These are phyloP conservation scores for Jatropha curcas DNA, from an alignment of 345 rosid species.

Conservation along the genomic window DNA sequence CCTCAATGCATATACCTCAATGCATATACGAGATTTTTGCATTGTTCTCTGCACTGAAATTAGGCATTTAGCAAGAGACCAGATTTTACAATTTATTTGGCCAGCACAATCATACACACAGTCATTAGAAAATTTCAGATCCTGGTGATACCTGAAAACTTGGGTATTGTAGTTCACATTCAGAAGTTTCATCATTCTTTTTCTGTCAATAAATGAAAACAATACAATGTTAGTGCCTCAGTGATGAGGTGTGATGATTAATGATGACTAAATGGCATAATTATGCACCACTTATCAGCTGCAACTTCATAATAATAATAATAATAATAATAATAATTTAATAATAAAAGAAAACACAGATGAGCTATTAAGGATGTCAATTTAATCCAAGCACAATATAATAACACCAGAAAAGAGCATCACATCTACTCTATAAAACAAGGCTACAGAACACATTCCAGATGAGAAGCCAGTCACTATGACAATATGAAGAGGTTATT, in stretches of 20 bases:
- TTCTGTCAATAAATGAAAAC: conserved; percentile 50
- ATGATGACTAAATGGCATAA: not conserved
- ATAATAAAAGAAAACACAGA: not conserved
- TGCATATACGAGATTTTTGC: not conserved
- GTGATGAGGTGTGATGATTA: not conserved
- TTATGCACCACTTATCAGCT: conserved; percentile 1
- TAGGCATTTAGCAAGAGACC: not conserved
- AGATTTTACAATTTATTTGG: not conserved
- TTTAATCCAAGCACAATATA: not conserved
- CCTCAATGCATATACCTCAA: too few relatives aligned
- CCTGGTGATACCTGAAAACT: conserved; percentile 69
- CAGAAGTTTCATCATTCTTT: conserved; percentile 58
- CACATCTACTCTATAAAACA: not conserved
- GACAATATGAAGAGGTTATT: not conserved
- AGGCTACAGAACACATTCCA: not conserved
- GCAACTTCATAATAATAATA: not conserved
- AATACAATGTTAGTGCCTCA: not conserved
- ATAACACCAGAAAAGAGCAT: not conserved
- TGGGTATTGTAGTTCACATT: conserved; percentile 59
- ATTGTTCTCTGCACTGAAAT: not conserved
- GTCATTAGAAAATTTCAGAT: not conserved
- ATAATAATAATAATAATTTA: too few relatives aligned
- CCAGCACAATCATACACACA: not conserved
- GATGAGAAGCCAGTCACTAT: not conserved
- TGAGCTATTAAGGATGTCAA: not conserved